Base-by-base conservation (phyloP, 2,329 filamentous ascomycete genomes). In the Exophiala bonariae region DNA sequence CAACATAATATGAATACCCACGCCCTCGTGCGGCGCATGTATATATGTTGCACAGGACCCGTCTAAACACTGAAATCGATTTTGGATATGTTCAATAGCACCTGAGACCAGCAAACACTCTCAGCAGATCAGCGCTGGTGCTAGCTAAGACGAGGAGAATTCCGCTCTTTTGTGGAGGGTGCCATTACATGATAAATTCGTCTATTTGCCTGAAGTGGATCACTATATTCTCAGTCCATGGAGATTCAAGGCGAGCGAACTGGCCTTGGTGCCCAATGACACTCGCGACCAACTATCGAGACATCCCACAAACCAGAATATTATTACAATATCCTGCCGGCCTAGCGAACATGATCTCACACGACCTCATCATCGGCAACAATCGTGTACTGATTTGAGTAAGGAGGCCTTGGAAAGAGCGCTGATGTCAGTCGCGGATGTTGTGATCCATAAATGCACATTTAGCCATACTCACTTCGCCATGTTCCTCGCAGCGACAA, bases 401-500 rank as follows among this genome's bases (percentile, higher is more conserved):
- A 30, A 28, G 37, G 33, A 22, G 31, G 9, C 39, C n/a, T 14
- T 19, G 11, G 16, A 19, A 20, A 9, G 11, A n/a, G 9, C 26
- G 9, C 19, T 36, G 19, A 17, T 17, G 28, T 20, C 35, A 31
- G 17, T 31, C 18, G 33, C n/a, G 19, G n/a, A 39, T 19, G 18
- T 13, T 3, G 23, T 11, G 11, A 26, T 26, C 23, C 23, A 26
- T 26, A 11, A 26, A 6, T n/a, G n/a, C n/a, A n/a, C n/a, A n/a
- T n/a, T n/a, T n/a, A n/a, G n/a, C 19, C 16, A 8, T 31, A 69
- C 71, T 64, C 73, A 81, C 79, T 70, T 75, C 32, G 72, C 57
- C 55, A 69, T 71, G 54, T 82, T 82, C 63, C 63, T 78, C 41
- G 68, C 63, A 1, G 65, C 73, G 7, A 82, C 76, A 57, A 82